A percentile compares a stretch with the other conserved stretches of the same genome.
Evolutionary conservation across 331 rosid genomes (phyloP).

Genomic region (Quercus lobata): DNA sequence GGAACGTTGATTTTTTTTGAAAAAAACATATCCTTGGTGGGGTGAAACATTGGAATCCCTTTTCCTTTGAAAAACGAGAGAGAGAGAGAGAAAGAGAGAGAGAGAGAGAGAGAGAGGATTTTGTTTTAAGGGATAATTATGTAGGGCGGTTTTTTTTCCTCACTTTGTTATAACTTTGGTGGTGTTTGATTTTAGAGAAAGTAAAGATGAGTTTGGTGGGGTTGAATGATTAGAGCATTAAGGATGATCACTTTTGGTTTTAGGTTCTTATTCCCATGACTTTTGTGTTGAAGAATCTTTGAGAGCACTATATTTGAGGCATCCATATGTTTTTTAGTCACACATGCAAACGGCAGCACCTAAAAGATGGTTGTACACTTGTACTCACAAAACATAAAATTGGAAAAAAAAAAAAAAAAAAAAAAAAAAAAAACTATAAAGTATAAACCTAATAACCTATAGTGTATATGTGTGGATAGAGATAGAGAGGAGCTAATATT

Average conservation of each 20-base stretch:
- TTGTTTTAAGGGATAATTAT: background rate
- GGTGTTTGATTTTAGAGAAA: background rate
- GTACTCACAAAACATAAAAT: no score
- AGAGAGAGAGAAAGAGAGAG: background rate
- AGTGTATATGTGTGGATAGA: no score
- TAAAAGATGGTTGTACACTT: no score
- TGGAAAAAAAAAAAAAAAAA: no score
- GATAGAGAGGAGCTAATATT: background rate
- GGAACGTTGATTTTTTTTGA: no score
- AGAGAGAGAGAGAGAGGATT: background rate
- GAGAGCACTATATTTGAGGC: background rate
- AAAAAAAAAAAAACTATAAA: no score
- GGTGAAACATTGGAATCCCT: background rate
- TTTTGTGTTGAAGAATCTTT: background rate
- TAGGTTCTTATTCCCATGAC: background rate
- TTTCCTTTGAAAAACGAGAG: background rate
- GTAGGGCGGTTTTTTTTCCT: background rate
- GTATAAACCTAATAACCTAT: no score
- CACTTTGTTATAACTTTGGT: background rate
- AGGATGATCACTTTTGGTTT: background rate
- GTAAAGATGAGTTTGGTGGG: background rate
- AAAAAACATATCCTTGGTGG: no score
- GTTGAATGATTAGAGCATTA: background rate
- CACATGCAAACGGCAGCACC: background rate
- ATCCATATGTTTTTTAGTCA: background rate